Conservation (phyloP, 371 early-diverging fungal species). For the Apophysomyces sp. region DNA sequence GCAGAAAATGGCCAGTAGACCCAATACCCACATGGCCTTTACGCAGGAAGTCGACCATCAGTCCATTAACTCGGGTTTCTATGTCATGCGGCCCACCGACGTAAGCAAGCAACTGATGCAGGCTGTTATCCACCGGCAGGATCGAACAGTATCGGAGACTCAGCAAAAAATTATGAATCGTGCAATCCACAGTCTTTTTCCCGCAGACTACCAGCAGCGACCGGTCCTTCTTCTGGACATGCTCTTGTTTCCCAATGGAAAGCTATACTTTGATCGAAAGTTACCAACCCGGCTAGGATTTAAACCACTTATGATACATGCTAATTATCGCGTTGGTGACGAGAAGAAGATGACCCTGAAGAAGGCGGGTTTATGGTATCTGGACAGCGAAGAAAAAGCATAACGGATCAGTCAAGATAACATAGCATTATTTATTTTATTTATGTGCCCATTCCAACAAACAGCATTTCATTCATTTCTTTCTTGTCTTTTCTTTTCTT, state of each 20-base stretch:
- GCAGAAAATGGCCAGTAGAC: conserved; percentile 11
- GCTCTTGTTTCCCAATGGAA: conserved; percentile 22
- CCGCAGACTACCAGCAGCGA: not conserved
- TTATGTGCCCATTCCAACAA: no score
- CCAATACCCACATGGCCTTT: conserved; percentile 19
- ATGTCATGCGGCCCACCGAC: conserved; percentile 15
- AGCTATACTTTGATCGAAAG: conserved; percentile 14
- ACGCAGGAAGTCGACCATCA: conserved; percentile 20
- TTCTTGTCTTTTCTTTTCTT: no score
- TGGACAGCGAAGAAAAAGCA: not conserved
- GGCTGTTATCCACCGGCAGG: conserved; percentile 14
- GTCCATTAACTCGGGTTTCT: conserved; percentile 24
- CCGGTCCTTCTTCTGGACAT: conserved; percentile 16
- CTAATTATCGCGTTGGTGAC: conserved; percentile 18
- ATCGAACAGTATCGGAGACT: conserved; percentile 8
- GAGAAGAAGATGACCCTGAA: conserved; percentile 11
- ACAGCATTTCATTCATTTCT: no score
- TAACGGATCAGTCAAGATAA: no score
- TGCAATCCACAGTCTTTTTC: not conserved
- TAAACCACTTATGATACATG: conserved; percentile 25
- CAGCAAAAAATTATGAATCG: conserved; percentile 26
- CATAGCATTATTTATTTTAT: no score
- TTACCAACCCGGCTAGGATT: conserved; percentile 9
- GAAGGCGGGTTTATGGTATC: conserved; percentile 23
- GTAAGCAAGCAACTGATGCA: conserved; percentile 16